These are phyloP conservation scores for Juglanconis juglandina DNA, from an alignment of 2,329 filamentous ascomycete genomes.

Conservation along the genomic window DNA sequence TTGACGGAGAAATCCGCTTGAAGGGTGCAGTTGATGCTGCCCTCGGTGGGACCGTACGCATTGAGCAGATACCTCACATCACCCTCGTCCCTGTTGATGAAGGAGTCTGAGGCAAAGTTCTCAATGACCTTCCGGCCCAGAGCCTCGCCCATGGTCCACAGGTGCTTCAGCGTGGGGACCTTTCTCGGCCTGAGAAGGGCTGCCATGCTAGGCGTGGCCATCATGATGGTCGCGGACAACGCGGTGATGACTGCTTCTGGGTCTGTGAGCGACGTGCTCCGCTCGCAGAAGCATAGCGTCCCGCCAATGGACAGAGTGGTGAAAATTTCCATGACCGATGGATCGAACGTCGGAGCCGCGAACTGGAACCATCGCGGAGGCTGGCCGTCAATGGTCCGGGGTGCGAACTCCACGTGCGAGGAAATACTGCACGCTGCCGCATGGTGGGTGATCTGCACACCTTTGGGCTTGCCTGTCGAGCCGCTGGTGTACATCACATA, in stretches of 20 bases:
- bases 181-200: neutral
- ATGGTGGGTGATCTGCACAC: neutral
- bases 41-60: no score
- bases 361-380: slow-evolving; percentile 8
- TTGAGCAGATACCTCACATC: no score
- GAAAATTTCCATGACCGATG: slow-evolving; percentile 11
- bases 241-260: slow-evolving; percentile 17
- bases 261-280: slow-evolving; percentile 11
- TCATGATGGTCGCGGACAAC: slow-evolving; percentile 34
- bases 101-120: no score
- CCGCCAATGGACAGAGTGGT: slow-evolving; percentile 8
- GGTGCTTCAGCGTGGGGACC: no score
- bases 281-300: slow-evolving; percentile 8
- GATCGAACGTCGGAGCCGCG: slow-evolving; percentile 17
- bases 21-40: no score
- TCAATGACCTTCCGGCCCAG: no score
- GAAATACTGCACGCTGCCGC: neutral
- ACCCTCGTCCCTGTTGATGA: no score
- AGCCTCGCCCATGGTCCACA: no score
- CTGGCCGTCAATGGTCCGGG: neutral
- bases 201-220: slow-evolving; percentile 35
- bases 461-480: neutral
- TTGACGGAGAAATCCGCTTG: no score
- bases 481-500: neutral
- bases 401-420: neutral